Conservation (phyloP, 108 stramenopile species). For the Fragilaria crotonensis region DNA sequence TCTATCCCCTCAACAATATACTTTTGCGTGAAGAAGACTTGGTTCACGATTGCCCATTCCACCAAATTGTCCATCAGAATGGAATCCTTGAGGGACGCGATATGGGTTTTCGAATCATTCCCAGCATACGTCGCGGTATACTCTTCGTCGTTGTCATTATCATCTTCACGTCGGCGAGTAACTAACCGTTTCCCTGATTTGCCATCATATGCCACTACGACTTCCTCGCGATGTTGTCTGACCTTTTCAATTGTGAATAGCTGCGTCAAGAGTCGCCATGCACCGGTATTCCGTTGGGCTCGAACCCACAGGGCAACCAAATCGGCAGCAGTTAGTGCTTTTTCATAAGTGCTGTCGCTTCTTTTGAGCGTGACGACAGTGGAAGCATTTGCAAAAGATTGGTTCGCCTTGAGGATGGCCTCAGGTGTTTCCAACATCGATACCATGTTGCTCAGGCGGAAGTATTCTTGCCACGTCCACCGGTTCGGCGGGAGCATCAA, state of each 20-base stretch:
- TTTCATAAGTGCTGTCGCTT: neutral
- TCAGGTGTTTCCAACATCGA: slow-evolving; percentile 9
- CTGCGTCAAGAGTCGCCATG: slow-evolving; percentile 25
- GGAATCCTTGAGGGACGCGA: slow-evolving; percentile 1
- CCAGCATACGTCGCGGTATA: slow-evolving; percentile 18
- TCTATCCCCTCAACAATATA: slow-evolving; percentile 11
- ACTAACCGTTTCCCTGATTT: neutral
- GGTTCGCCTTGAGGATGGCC: neutral
- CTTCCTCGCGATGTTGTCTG: too few relatives aligned
- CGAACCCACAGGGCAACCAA: slow-evolving; percentile 46
- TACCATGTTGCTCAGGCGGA: slow-evolving; percentile 20
- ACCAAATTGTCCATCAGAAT: slow-evolving; percentile 20
- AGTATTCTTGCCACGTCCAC: slow-evolving; percentile 34
- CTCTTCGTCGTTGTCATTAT: neutral
- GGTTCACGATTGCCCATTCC: slow-evolving; percentile 41
- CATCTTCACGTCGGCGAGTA: neutral
- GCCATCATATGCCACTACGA: slow-evolving; percentile 1
- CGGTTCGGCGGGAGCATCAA: slow-evolving; percentile 27
- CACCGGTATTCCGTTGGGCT: slow-evolving; percentile 34
- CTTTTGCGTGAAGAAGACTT: slow-evolving; percentile 22
- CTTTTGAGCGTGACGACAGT: neutral
- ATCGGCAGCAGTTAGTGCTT: slow-evolving; percentile 19
- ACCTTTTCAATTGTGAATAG: slow-evolving; percentile 21
- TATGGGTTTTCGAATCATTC: slow-evolving; percentile 13
- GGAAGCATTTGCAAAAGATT: neutral